Evolutionary conservation across 208 protist species (phyloP), one percentile per base, ranked within the genome.

Genomic region (Trypanosoma vivax): DNA sequence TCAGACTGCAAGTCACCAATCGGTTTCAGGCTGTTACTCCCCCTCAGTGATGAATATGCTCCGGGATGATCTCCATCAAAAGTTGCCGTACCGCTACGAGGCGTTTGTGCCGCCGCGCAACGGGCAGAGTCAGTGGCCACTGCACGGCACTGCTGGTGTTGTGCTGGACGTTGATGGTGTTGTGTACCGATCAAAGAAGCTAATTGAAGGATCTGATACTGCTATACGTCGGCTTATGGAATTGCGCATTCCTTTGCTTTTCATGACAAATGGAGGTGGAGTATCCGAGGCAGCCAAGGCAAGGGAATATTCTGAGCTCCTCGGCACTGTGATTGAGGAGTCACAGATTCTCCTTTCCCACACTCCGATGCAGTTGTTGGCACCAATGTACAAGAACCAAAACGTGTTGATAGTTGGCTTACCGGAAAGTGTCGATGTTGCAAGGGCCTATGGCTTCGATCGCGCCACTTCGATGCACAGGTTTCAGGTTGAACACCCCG

Each of bases 91-190:
- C 46, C 70, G 65, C 37, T 90, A 86, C 54, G 59, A 70, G 25
- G 33, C 56, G 0, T 84, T 64, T 52, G 66, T 83, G 16, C 55
- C 67, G 0, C 59, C 59, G 0, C 34, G 24, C 23, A 50, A 42
- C 2, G 13, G 18, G 2, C 9, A 41, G 10, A 10, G 23, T n/a
- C 56, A 50, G 19, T 94, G 81, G 81, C 88, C 88, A 5, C 40
- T 94, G 21, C 81, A 90, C 69, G 83, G 83, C 16, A 82, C 73
- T 0, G 71, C 71, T 13, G 88, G 78, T 5, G 45, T 92, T 21
- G 83, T 94, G 46, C 61, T 94, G 50, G 88, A 94, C 50, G 74
- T 94, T 28, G 83, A 94, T 45, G 88, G 88, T 19, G 83, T 91
- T 11, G 60, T 94, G 7, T 70, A 76, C 52, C 77, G 83, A 31